Percentiles rank a stretch among this genome's conserved stretches.
Conservation (phyloP, 371 early-diverging fungal genomes). For the Fennellomyces sp. region DNA sequence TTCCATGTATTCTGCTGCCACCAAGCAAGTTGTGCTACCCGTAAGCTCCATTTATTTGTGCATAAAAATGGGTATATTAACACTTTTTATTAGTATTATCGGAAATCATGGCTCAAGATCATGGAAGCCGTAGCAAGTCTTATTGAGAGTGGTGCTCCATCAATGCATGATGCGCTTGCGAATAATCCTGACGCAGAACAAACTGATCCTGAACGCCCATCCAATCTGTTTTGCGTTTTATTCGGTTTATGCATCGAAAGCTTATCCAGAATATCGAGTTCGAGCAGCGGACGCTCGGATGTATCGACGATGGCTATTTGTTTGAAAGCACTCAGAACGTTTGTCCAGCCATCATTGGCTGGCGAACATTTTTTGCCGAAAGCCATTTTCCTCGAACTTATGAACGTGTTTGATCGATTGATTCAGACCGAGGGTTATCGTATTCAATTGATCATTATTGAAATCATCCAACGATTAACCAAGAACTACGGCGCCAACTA, state of each 20-base stretch:
- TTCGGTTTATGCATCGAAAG: conserved; percentile 71
- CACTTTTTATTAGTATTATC: conserved; percentile 40
- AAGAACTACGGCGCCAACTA: conserved; percentile 41
- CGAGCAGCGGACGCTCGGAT: conserved; percentile 36
- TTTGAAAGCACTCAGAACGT: conserved; percentile 41
- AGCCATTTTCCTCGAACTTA: conserved; percentile 62
- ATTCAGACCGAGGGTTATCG: conserved; percentile 55
- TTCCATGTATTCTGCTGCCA: conserved; percentile 53
- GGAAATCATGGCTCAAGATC: conserved; percentile 57
- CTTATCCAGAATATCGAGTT: conserved; percentile 50
- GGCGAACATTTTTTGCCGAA: conserved; percentile 48
- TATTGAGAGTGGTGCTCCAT: conserved; percentile 42
- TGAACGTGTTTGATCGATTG: conserved; percentile 67
- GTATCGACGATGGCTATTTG: conserved; percentile 39
- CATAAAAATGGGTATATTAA: conserved; percentile 27
- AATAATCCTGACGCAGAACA: conserved; percentile 37
- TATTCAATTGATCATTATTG: conserved; percentile 49
- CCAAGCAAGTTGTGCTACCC: conserved; percentile 63
- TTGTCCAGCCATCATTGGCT: conserved; percentile 44
- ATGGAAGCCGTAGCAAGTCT: conserved; percentile 59
- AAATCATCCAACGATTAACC: conserved; percentile 46
- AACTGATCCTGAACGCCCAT: conserved; percentile 27
- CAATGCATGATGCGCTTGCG: conserved; percentile 45
- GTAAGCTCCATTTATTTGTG: conserved; percentile 32
- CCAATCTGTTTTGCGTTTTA: conserved; percentile 57